Evolutionary conservation across 495 filamentous ascomycete species (phyloP).

Genomic region (Aspergillus wentii): DNA sequence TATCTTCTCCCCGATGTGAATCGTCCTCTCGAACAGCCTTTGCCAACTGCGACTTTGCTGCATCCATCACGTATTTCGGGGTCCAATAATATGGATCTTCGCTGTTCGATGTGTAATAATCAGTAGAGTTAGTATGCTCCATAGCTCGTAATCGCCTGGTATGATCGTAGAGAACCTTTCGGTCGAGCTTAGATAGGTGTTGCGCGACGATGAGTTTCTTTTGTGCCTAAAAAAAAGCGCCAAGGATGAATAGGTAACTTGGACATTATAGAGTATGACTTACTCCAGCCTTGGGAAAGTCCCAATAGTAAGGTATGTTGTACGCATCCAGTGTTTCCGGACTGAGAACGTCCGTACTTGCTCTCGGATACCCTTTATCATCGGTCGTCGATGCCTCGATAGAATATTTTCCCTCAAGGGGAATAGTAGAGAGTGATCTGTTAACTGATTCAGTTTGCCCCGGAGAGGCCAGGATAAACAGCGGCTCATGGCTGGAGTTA

Average conservation of each 20-base stretch:
- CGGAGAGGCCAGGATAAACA: conserved; percentile 1
- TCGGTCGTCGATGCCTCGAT: background rate
- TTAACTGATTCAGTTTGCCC: background rate
- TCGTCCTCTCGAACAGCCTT: background rate
- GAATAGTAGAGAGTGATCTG: background rate
- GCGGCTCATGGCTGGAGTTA: conserved; percentile 1
- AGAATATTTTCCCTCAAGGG: conserved; percentile 1
- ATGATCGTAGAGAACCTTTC: conserved; percentile 1
- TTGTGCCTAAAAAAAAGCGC: background rate
- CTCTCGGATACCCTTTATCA: background rate
- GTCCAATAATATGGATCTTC: conserved; percentile 4
- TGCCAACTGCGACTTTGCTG: background rate
- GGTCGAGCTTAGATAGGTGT: conserved; percentile 1
- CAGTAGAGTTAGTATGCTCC: background rate
- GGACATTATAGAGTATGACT: background rate
- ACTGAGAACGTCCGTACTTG: conserved; percentile 1
- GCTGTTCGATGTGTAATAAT: background rate
- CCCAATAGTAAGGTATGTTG: conserved; percentile 3
- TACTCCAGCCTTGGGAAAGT: conserved; percentile 1
- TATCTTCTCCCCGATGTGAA: background rate
- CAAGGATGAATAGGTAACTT: no score
- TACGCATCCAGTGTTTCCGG: conserved; percentile 3
- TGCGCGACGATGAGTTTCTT: conserved; percentile 1
- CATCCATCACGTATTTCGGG: conserved; percentile 1
- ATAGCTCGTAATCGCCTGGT: conserved; percentile 2